Evolutionary conservation across 345 rosid species (phyloP).

Genomic region (Ceriops zippeliana): DNA sequence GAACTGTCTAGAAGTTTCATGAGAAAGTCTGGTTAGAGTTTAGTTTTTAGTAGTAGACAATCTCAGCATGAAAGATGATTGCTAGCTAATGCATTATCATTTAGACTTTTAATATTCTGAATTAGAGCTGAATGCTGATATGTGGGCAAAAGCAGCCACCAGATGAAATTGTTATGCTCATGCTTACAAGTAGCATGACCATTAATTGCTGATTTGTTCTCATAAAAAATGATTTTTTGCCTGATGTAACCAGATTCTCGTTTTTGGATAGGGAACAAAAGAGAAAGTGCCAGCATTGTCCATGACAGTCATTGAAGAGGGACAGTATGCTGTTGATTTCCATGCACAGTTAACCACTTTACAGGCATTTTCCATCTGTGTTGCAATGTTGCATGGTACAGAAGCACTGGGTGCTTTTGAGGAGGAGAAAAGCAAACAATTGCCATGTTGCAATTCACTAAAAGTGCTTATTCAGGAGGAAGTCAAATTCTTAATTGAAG

Average conservation of each 20-base stretch:
- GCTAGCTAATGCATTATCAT: no score
- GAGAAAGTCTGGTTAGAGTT: no score
- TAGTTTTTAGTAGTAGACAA: no score
- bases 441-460: constrained; percentile 47
- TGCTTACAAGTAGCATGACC: no score
- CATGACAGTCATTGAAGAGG: constrained; percentile 51
- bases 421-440: constrained; percentile 29
- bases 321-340: constrained; percentile 75
- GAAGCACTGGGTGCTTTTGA: constrained; percentile 32
- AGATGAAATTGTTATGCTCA: no score
- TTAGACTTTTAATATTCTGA: no score
- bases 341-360: constrained; percentile 79
- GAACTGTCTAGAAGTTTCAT: no score
- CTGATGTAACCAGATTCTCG: constrained; percentile 13
- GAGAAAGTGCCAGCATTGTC: constrained; percentile 66
- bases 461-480: constrained; percentile 71
- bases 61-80: no score
- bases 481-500: constrained; percentile 54
- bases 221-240: constrained; percentile 5
- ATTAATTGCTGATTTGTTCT: no score
- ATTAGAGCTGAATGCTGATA: no score
- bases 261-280: constrained; percentile 56
- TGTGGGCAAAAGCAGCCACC: no score
- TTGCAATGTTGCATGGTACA: constrained; percentile 59
- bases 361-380: constrained; percentile 90